A percentile compares a stretch with the other conserved stretches of the same genome.
These are phyloP conservation scores for Coniochaeta pulveracea DNA, from an alignment of 2,329 filamentous ascomycete species.

Conservation along the genomic window DNA sequence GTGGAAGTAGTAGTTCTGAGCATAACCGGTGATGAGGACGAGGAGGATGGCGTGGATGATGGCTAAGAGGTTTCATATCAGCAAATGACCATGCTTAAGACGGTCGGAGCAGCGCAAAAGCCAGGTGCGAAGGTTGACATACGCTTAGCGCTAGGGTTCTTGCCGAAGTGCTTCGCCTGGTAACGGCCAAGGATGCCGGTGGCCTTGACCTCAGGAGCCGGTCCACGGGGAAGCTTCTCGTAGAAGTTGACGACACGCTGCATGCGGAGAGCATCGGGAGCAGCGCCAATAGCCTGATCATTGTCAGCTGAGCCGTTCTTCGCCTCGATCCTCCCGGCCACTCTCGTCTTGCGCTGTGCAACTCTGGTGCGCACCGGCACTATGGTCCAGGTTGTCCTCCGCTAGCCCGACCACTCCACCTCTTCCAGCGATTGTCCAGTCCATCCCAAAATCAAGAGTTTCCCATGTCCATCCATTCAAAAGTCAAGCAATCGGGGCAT, in stretches of 20 bases:
- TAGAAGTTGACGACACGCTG: constrained; percentile 97
- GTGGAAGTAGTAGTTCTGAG: constrained; percentile 99
- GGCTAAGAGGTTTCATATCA: constrained; percentile 50
- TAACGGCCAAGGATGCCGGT: constrained; percentile 81
- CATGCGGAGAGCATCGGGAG: constrained; percentile 95
- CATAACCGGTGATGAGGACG: constrained; percentile 77
- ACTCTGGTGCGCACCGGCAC: too few relatives aligned
- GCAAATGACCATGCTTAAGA: too few relatives aligned
- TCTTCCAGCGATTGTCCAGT: too few relatives aligned
- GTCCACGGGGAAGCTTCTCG: constrained; percentile 90
- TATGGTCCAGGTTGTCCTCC: too few relatives aligned
- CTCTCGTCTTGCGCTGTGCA: too few relatives aligned
- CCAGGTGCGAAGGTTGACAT: constrained; percentile 32
- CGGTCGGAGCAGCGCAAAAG: too few relatives aligned
- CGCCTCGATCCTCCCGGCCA: too few relatives aligned
- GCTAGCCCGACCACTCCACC: too few relatives aligned
- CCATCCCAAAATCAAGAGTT: too few relatives aligned
- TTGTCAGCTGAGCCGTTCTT: constrained; percentile 25
- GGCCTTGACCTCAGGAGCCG: constrained; percentile 72
- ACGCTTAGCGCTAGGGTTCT: constrained; percentile 85
- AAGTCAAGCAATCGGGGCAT: constrained; percentile 4
- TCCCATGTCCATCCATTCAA: constrained; percentile 1
- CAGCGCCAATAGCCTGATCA: constrained; percentile 76
- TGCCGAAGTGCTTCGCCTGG: constrained; percentile 87
- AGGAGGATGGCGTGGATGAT: constrained; percentile 76